Evolutionary conservation across 2,329 filamentous ascomycete species (phyloP).

Genomic region (Cladosporium sp.): DNA sequence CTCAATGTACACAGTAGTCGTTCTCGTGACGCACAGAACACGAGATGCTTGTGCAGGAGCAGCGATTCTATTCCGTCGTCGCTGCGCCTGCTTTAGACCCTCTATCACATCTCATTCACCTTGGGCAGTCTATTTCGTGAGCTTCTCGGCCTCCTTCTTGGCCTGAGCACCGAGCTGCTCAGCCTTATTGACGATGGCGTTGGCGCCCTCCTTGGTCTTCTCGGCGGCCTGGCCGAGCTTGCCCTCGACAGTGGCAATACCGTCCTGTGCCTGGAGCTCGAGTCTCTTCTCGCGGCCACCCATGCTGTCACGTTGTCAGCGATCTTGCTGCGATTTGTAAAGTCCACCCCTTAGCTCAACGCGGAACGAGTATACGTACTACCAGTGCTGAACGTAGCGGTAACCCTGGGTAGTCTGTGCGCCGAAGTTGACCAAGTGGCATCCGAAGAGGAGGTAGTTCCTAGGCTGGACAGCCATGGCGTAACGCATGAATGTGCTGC

Average conservation of each 20-base stretch:
- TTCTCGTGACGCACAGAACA: not conserved
- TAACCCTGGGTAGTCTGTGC: constrained; percentile 63
- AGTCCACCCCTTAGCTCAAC: not conserved
- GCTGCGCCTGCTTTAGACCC: not conserved
- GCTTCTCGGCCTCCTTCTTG: constrained; percentile 29
- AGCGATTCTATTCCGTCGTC: not conserved
- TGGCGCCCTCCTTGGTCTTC: constrained; percentile 32
- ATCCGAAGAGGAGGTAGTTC: constrained; percentile 69
- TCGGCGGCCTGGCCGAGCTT: constrained; percentile 34
- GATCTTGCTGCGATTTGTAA: not conserved
- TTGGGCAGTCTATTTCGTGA: constrained; percentile 22
- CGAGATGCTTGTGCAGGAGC: not conserved
- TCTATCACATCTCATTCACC: not conserved
- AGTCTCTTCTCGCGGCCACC: constrained; percentile 47
- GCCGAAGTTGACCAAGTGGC: constrained; percentile 65
- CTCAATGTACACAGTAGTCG: constrained; percentile 6
- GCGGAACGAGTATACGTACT: constrained; percentile 34
- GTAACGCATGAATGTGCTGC: constrained; percentile 67
- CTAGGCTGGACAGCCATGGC: constrained; percentile 61
- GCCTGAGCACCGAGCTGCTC: constrained; percentile 26
- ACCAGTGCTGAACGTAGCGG: constrained; percentile 62
- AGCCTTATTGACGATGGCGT: constrained; percentile 28
- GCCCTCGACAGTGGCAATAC: constrained; percentile 29
- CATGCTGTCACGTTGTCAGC: constrained; percentile 26
- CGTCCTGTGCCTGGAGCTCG: constrained; percentile 42